These are phyloP conservation scores for Trichosporon faecale DNA, from an alignment of 1,284 basidiomycete genomes.

Conservation along the genomic window DNA sequence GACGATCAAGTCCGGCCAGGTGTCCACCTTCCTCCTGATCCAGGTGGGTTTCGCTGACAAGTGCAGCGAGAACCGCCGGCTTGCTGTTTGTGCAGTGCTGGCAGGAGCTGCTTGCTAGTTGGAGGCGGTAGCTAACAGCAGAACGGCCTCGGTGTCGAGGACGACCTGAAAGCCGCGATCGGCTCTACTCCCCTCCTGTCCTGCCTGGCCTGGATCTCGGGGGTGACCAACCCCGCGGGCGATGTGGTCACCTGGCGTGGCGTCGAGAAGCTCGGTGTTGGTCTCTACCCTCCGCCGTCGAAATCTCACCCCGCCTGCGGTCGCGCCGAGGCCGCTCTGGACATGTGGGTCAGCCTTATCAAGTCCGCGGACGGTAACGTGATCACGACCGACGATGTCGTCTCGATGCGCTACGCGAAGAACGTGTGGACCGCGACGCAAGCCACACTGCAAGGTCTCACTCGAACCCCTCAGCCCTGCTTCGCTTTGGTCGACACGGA, in stretches of 20 bases:
- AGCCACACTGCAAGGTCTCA: conserved; percentile 42
- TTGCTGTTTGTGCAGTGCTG: too few species aligned
- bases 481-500: conserved; percentile 30
- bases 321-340: conserved; percentile 23
- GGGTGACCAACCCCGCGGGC: conserved; percentile 37
- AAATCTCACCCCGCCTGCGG: background rate
- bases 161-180: conserved; percentile 58
- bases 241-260: conserved; percentile 39
- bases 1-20: conserved; percentile 59
- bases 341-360: conserved; percentile 30
- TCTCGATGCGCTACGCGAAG: conserved; percentile 41
- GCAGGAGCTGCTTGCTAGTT: too few species aligned
- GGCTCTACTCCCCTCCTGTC: conserved; percentile 39
- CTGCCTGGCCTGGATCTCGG: conserved; percentile 39
- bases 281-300: conserved; percentile 38
- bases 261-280: conserved; percentile 37
- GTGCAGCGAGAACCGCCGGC: background rate
- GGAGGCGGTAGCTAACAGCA: conserved; percentile 19
- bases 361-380: conserved; percentile 30
- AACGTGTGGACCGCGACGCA: conserved; percentile 49
- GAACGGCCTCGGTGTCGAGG: conserved; percentile 73
- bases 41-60: conserved; percentile 51
- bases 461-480: conserved; percentile 34
- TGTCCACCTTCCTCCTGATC: conserved; percentile 63
- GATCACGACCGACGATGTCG: conserved; percentile 32